Conservation (phyloP, 495 filamentous ascomycete genomes). For the Penicillium mononematosum region DNA sequence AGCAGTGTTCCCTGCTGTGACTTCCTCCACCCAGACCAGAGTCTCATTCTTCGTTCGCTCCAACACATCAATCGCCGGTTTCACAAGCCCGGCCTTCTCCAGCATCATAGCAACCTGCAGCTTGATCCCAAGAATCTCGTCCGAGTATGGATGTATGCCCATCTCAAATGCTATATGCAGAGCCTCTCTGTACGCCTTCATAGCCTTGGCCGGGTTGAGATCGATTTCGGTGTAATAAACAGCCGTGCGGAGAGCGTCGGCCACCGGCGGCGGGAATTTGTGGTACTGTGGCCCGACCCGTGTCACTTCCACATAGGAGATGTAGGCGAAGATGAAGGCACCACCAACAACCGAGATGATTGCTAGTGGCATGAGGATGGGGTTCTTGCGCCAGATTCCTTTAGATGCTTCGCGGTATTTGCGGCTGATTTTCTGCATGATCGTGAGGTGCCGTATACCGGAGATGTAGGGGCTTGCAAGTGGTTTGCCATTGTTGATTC, state of each 20-base stretch:
- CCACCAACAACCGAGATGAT: conserved; percentile 51
- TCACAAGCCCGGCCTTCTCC: conserved; percentile 66
- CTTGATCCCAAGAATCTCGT: conserved; percentile 87
- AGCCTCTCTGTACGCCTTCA: conserved; percentile 79
- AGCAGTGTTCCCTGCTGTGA: conserved; percentile 40
- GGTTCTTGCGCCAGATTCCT: conserved; percentile 50
- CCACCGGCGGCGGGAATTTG: conserved; percentile 77
- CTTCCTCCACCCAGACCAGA: conserved; percentile 53
- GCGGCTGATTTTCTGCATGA: conserved; percentile 30
- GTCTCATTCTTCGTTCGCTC: conserved; percentile 58
- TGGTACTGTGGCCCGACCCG: conserved; percentile 65
- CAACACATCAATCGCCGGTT: conserved; percentile 68
- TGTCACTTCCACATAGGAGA: conserved; percentile 62
- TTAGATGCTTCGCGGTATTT: conserved; percentile 40
- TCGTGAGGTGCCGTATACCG: conserved; percentile 24
- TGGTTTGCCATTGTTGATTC: conserved; percentile 10
- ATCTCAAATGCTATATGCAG: conserved; percentile 65
- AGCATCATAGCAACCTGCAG: conserved; percentile 75
- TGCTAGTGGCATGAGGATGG: conserved; percentile 44
- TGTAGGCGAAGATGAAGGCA: conserved; percentile 33
- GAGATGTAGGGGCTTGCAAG: conserved; percentile 13
- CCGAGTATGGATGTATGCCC: conserved; percentile 80
- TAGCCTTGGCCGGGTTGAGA: conserved; percentile 66
- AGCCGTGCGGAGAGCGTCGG: conserved; percentile 76
- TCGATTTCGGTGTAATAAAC: conserved; percentile 80